phyloP scores from a whole-genome alignment of 805 yeast species.

The Brettanomyces custersianus region DNA sequence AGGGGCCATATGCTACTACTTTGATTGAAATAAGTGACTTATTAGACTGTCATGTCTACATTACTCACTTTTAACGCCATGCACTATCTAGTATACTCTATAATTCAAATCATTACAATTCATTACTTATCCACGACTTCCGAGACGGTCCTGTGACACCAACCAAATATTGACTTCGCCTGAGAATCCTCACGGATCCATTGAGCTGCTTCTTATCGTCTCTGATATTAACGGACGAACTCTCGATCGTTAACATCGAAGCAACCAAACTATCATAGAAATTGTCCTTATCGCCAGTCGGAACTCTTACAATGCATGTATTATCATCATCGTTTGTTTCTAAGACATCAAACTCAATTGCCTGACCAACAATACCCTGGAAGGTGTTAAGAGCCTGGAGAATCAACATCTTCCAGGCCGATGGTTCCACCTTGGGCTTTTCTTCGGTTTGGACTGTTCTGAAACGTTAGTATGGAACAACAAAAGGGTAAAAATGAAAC shows the following conservation, averaged over 20 bases:
- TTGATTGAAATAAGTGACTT: too few species aligned
- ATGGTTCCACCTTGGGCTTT: conserved; percentile 7
- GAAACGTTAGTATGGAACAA: not conserved
- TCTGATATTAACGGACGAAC: not conserved
- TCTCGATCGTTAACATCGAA: not conserved
- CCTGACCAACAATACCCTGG: conserved; percentile 21
- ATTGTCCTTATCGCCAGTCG: conserved; percentile 12
- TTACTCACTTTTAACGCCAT: too few species aligned
- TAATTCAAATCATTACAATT: too few species aligned
- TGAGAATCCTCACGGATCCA: conserved; percentile 9
- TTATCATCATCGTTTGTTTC: conserved; percentile 1
- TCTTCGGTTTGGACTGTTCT: conserved; percentile 1
- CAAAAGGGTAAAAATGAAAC: conserved; percentile 1
- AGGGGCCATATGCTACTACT: too few species aligned
- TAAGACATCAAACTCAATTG: conserved; percentile 20
- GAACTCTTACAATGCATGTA: conserved; percentile 15
- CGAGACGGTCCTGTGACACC: conserved; percentile 20
- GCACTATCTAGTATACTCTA: too few species aligned
- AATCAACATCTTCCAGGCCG: conserved; percentile 21
- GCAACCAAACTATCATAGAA: conserved; percentile 14
- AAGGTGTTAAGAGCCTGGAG: conserved; percentile 13
- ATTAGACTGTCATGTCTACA: too few species aligned
- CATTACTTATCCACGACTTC: conserved; percentile 16
- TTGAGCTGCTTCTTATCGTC: not conserved
- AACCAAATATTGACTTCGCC: conserved; percentile 14